These are phyloP conservation scores for Desmodesmus armatus DNA, from an alignment of 139 green algal genomes.

Conservation along the genomic window DNA sequence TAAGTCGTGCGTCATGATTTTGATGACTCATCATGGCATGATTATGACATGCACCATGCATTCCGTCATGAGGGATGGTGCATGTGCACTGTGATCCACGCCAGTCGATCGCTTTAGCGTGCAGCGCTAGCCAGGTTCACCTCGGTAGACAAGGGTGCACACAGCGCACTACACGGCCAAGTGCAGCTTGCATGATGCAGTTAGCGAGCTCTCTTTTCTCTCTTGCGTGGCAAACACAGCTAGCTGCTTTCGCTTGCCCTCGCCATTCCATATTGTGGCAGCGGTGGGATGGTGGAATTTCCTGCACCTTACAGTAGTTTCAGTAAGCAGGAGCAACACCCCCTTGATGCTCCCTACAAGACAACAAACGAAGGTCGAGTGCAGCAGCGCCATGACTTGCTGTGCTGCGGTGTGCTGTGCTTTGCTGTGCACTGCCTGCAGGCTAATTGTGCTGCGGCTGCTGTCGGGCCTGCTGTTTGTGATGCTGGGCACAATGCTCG, in stretches of 20 bases:
- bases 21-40: neutral
- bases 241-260: neutral
- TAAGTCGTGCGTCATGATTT: neutral
- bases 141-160: too few species aligned
- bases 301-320: neutral
- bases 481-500: conserved; percentile 57
- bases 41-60: neutral
- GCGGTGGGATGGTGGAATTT: neutral
- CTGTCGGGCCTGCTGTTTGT: conserved; percentile 11
- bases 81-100: neutral
- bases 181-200: too few species aligned
- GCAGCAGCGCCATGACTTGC: neutral
- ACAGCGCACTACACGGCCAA: too few species aligned
- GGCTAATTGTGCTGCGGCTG: conserved; percentile 33
- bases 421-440: neutral
- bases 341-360: neutral
- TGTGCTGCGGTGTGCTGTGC: neutral
- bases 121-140: neutral
- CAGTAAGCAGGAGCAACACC: neutral
- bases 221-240: too few species aligned
- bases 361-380: neutral
- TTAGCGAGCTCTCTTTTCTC: too few species aligned
- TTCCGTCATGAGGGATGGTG: neutral
- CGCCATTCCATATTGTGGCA: neutral
- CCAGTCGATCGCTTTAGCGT: neutral